Evolutionary conservation across 345 rosid species (phyloP), one percentile per base, ranked within the genome.

Genomic region (Hibiscus mutabilis): DNA sequence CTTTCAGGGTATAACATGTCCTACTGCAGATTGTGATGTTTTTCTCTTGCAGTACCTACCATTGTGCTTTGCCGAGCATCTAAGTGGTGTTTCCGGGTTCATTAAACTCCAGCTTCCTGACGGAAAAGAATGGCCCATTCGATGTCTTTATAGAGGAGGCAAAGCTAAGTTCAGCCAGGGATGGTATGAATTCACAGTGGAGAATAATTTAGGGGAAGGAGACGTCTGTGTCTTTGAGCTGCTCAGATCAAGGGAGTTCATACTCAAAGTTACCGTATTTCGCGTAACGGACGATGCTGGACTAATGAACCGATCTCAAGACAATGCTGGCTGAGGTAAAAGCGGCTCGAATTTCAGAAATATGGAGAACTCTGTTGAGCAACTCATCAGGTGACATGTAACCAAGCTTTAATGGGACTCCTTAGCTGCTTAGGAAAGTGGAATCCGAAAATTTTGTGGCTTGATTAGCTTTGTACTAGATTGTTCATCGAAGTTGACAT

Each of bases 111-210:
- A 87, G 79, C 83, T 84, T 15, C 75, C 91, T 11, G 87, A 89
- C 25, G 90, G 88, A 66, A 89, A 76, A 73, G 91, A 89, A 69
- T 91, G 97, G 97, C 88, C 97, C 5, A 89, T 89, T 15, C 86
- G 97, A 27, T 91, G 97, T 75, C 93, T 85, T 40, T 89, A 89
- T 72, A 88, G 79, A 85, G 97, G 90, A 27, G 97, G 97, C 58
- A 82, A 88, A 79, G 97, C 97, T 31, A 91, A 89, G 74, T 80
- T 91, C 56, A 89, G 95, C 74, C 93, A 87, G 79, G 97, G 97
- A 55, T 91, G 97, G 97, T 91, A 87, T 21, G 95, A 91, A 70
- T 91, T 91, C 82, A 81, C 95, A 0, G 75, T 89, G 77, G 92
- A 91, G 82, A 91, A 91, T 74, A 84, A 83, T 60, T 57, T 91